Conservation (phyloP, 2,329 filamentous ascomycete genomes). For the Fusarium torulosum region DNA sequence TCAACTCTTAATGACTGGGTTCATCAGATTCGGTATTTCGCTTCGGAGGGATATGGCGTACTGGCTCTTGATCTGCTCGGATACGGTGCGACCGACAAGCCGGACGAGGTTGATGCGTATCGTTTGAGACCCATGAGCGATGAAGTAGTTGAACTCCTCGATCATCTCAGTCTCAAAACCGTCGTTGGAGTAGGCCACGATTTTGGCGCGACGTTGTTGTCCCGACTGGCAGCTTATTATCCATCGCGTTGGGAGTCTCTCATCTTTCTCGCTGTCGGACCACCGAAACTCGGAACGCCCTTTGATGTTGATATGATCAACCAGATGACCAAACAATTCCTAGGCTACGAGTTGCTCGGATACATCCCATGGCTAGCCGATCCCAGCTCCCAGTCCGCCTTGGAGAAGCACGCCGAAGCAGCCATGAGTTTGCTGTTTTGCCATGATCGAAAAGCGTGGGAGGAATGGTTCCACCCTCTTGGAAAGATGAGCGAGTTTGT, state of each 20-base stretch:
- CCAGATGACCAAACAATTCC: conserved; percentile 46
- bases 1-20: conserved; percentile 60
- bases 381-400: conserved; percentile 15
- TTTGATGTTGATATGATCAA: conserved; percentile 52
- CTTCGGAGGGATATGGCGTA: conserved; percentile 56
- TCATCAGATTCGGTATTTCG: conserved; percentile 54
- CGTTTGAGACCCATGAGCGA: conserved; percentile 50
- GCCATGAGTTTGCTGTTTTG: conserved; percentile 51
- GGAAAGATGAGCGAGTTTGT: conserved; percentile 49
- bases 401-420: conserved; percentile 45
- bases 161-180: conserved; percentile 48
- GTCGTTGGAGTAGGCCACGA: conserved; percentile 61
- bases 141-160: conserved; percentile 53
- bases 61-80: conserved; percentile 58
- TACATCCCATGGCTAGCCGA: conserved; percentile 50
- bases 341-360: conserved; percentile 51
- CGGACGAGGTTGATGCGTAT: conserved; percentile 48
- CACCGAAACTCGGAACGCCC: conserved; percentile 44
- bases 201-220: conserved; percentile 51
- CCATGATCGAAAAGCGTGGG: conserved; percentile 42
- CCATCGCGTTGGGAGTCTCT: conserved; percentile 38
- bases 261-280: conserved; percentile 51
- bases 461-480: conserved; percentile 47
- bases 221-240: conserved; percentile 48
- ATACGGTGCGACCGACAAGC: conserved; percentile 54